These are phyloP conservation scores for Geranium incanum DNA, from an alignment of 441 rosid genomes.

Conservation along the genomic window DNA sequence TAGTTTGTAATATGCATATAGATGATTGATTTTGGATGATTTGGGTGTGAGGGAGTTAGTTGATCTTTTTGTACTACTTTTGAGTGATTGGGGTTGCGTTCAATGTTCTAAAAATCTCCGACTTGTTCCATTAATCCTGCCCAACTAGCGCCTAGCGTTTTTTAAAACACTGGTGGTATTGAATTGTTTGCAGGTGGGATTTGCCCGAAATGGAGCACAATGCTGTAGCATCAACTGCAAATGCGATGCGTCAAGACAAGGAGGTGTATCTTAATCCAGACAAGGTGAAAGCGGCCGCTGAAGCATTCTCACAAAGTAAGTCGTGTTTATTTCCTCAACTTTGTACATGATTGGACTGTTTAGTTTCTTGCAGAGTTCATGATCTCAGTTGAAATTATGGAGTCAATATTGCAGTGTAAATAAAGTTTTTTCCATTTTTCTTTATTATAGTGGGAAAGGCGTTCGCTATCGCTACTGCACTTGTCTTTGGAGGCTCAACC, in stretches of 20 bases:
- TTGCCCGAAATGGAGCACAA: slow-evolving; percentile 47
- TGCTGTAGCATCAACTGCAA: slow-evolving; percentile 67
- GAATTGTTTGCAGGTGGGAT: slow-evolving; percentile 53
- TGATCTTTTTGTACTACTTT: slow-evolving; percentile 1
- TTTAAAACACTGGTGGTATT: too few relatives aligned
- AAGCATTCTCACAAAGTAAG: slow-evolving; percentile 63
- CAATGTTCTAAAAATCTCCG: too few relatives aligned
- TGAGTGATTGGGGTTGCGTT: neutral
- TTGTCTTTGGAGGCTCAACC: slow-evolving; percentile 70
- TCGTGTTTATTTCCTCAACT: neutral
- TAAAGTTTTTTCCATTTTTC: neutral
- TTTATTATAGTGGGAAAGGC: slow-evolving; percentile 66
- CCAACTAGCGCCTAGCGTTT: too few relatives aligned
- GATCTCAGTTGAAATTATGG: neutral
- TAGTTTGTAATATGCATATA: slow-evolving; percentile 4
- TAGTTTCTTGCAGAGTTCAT: neutral
- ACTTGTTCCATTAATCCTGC: too few relatives aligned
- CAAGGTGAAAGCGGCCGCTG: slow-evolving; percentile 75
- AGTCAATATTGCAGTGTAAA: neutral
- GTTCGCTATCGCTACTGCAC: slow-evolving; percentile 60
- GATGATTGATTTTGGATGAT: neutral
- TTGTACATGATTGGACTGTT: neutral
- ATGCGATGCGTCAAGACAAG: slow-evolving; percentile 59
- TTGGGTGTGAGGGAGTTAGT: too few relatives aligned
- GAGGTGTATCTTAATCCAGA: slow-evolving; percentile 49